Evolutionary conservation across 2,329 filamentous ascomycete species (phyloP).

Genomic region (Neonectria coccinea): DNA sequence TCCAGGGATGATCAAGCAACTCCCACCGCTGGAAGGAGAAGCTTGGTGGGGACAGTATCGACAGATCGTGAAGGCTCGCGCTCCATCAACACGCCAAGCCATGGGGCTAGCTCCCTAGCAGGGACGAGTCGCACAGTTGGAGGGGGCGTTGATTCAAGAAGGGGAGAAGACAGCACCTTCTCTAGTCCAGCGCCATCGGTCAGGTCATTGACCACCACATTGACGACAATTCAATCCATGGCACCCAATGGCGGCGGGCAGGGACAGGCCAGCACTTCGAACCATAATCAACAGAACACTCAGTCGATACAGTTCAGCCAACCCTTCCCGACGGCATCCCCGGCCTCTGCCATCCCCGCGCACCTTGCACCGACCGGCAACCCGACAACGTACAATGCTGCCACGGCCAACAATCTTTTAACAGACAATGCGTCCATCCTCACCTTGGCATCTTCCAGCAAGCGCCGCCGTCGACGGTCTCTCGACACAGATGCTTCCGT

Average conservation of each 20-base stretch:
- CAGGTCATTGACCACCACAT: slow-evolving; percentile 82
- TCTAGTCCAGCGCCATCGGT: slow-evolving; percentile 86
- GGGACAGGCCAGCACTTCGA: slow-evolving; percentile 49
- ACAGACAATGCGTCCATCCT: slow-evolving; percentile 89
- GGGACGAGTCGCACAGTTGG: slow-evolving; percentile 80
- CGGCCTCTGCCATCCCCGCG: slow-evolving; percentile 77
- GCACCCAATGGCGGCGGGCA: slow-evolving; percentile 64
- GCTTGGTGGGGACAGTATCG: slow-evolving; percentile 82
- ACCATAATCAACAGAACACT: slow-evolving; percentile 53
- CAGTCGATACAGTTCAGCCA: slow-evolving; percentile 73
- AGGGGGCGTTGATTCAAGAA: slow-evolving; percentile 73
- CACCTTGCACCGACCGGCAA: slow-evolving; percentile 71
- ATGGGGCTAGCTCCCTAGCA: slow-evolving; percentile 72
- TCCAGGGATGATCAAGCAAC: slow-evolving; percentile 70
- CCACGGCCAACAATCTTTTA: slow-evolving; percentile 83
- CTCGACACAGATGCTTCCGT: slow-evolving; percentile 90
- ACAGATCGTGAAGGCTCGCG: slow-evolving; percentile 82
- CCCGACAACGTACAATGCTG: slow-evolving; percentile 79
- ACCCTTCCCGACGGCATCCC: slow-evolving; percentile 72
- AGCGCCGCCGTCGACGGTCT: slow-evolving; percentile 79
- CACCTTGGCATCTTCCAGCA: slow-evolving; percentile 85
- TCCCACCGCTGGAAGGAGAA: slow-evolving; percentile 75
- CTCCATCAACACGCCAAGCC: slow-evolving; percentile 82
- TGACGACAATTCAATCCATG: slow-evolving; percentile 86
- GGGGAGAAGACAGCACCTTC: slow-evolving; percentile 81